Evolutionary conservation across 1,284 basidiomycete species (phyloP), one percentile per base, ranked within the genome.

Genomic region (Malassezia equina): DNA sequence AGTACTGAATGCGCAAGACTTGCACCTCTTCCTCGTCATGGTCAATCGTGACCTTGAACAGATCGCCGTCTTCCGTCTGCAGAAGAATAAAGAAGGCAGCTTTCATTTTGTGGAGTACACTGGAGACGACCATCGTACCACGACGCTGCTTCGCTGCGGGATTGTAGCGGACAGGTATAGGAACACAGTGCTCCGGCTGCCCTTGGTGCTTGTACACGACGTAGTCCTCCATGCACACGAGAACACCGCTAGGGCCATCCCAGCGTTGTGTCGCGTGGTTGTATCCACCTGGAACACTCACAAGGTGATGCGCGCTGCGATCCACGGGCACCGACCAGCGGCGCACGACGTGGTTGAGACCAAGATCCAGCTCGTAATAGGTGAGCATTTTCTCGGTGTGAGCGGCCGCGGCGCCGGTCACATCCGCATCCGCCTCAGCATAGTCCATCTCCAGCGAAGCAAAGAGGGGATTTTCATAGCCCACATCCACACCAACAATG

Each of bases 311-410:
- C 8, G 71, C 62, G 12, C 63, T 59, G 23, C 55, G 42, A 23
- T 69, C 68, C 40, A 73, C 71, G 13, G 70, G 61, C 24, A 65
- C 65, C 25, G 69, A 61, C 71, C 71, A 74, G 39, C 61, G 69
- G 43, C 71, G 65, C 7, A 74, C 70, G 28, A 74, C 69, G 32
- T 74, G 71, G 40, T 74, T 74, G 46, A 74, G 62, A n/a, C 71
- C 70, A 13, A 74, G 52, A 36, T 74, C 71, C 28, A 74, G 64
- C 63, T 74, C 71, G 52, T 74, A 74, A 59, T 74, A 74, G n/a
- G 65, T 69, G 28, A 74, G 59, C 21, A 57, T 46, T 59, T 74
- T 73, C 36, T 65, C 58, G 0, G 67, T 59, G 7, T 59, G 47
- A n/a, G 61, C 59, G 41, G 54, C 61, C 5, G 71, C 71, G 17